Evolutionary conservation across 2,329 filamentous ascomycete genomes (phyloP).

Genomic region (Sclerotinia minor): DNA sequence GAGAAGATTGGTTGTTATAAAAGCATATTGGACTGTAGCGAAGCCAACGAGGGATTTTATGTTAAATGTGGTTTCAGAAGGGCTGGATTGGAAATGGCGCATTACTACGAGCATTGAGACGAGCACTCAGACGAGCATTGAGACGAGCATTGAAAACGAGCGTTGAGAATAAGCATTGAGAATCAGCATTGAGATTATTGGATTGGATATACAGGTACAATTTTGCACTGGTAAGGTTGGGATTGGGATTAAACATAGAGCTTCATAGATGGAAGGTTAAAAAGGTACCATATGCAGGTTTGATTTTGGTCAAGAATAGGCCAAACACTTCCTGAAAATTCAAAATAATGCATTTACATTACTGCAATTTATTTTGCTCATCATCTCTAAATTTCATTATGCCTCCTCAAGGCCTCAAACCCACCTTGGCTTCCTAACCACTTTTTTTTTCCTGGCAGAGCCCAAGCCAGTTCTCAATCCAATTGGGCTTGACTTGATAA

Average conservation of each 20-base stretch:
- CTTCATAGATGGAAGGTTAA: slow-evolving; percentile 13
- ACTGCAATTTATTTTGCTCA: background rate
- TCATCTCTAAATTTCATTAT: background rate
- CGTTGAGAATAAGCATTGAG: slow-evolving; percentile 18
- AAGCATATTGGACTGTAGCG: slow-evolving; percentile 94
- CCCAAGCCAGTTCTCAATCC: slow-evolving; percentile 14
- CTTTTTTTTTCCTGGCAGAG: background rate
- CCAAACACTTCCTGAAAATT: background rate
- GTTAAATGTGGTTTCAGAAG: slow-evolving; percentile 94
- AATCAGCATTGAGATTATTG: background rate
- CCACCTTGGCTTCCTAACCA: slow-evolving; percentile 2
- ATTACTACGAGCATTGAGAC: slow-evolving; percentile 64
- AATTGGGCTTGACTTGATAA: background rate
- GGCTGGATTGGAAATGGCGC: slow-evolving; percentile 93
- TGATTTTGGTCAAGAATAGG: background rate
- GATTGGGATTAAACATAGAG: slow-evolving; percentile 6
- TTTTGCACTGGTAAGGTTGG: background rate
- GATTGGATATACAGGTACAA: background rate
- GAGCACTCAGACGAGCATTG: slow-evolving; percentile 19
- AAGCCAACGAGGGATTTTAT: slow-evolving; percentile 96
- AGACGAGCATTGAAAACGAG: background rate
- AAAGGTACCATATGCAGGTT: background rate
- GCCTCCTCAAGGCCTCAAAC: background rate
- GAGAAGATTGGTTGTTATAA: slow-evolving; percentile 93
- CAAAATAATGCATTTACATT: background rate